Evolutionary conservation across 169 alveolate species (phyloP), one percentile per base, ranked within the genome.

Genomic region (Eimeria acervulina): DNA sequence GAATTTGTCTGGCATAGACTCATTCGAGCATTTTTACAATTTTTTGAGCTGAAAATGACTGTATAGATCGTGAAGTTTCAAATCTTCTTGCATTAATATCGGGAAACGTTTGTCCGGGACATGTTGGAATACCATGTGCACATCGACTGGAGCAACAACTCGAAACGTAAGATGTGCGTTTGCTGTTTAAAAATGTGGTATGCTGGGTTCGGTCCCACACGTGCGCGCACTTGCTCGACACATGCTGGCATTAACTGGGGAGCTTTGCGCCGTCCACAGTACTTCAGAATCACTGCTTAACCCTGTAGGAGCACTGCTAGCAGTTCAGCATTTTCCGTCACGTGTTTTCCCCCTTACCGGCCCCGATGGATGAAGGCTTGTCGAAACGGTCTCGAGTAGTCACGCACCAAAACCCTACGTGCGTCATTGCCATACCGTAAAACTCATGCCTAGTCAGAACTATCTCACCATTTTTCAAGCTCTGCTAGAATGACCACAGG

Each of bases 401-500:
- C 88, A n/a, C 88, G 88, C 36, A 78, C 88, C 55, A 78, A n/a
- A 28, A 78, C 33, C 88, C 88, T 78, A 15, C 61, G 31, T 38
- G 36, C 1, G 55, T 33, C 40, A 40, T 78, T 78, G 66, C 10
- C 61, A 44, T 42, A 52, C 7, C 63, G 1, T 44, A 15, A 28
- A 23, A 19, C 5, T 13, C 33, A 38, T 28, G 63, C 88, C 38
- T 2, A 4, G 10, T 1, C 66, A 40, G 31, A 36, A 26, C 38
- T 15, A 78, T 6, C 88, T 78, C 42, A 78, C 88, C 88, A 78
- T 40, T 78, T 78, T 10, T 66, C 88, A 40, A 38, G 61, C 55
- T 78, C 88, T 40, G 88, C 88, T 19, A 78, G 88, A 78, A 78
- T 78, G 28, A 78, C 88, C 1, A 78, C 36, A 15, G 88, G 66